Conservation (phyloP, 768 basidiomycete genomes). For the Candolleomyces efflorescens region DNA sequence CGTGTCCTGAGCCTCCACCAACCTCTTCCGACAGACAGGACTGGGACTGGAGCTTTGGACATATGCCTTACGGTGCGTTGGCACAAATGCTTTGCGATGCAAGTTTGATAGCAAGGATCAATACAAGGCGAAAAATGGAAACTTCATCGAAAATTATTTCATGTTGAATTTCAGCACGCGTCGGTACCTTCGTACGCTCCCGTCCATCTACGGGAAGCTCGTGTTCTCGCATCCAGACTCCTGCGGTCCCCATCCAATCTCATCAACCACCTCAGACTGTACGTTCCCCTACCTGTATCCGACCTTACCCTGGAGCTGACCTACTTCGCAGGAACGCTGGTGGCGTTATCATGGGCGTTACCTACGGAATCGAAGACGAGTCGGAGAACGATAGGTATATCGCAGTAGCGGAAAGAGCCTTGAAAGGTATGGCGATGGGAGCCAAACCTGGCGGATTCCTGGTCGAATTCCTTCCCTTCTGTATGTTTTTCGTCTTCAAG, state of each 20-base stretch:
- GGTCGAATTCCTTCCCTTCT: conserved; percentile 44
- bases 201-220: conserved; percentile 41
- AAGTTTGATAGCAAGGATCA: background rate
- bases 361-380: conserved; percentile 45
- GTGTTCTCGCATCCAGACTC: conserved; percentile 40
- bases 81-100: background rate
- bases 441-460: conserved; percentile 50
- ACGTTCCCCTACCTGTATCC: conserved; percentile 15
- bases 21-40: conserved; percentile 20
- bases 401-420: conserved; percentile 46
- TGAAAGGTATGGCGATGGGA: conserved; percentile 47
- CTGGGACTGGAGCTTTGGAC: conserved; percentile 50
- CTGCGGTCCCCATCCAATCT: conserved; percentile 39
- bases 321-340: conserved; percentile 37
- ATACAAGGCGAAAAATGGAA: conserved; percentile 47
- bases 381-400: conserved; percentile 43
- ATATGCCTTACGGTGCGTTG: conserved; percentile 43
- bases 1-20: background rate
- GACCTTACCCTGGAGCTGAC: background rate
- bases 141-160: conserved; percentile 48
- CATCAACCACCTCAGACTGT: conserved; percentile 49
- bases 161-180: conserved; percentile 45
- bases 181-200: conserved; percentile 38
- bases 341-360: conserved; percentile 49
- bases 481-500: conserved; percentile 15